phyloP scores from a whole-genome alignment of 495 filamentous ascomycete genomes.

The Aspergillus coremiiformis region DNA sequence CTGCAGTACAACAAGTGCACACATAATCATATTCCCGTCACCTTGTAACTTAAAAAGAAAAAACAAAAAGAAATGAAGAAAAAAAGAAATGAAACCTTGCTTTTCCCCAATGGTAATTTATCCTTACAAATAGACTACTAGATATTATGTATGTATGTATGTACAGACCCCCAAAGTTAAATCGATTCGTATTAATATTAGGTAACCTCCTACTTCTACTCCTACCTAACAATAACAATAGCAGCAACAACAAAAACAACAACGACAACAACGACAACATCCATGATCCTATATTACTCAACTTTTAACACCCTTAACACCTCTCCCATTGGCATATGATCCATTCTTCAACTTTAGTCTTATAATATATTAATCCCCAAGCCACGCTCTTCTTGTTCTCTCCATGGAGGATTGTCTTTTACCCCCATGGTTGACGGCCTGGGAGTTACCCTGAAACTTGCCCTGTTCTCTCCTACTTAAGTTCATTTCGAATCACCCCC shows the following conservation, averaged over 20 bases:
- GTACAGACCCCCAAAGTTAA: not conserved
- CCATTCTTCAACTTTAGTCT: too few relatives aligned
- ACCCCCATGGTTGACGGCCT: not conserved
- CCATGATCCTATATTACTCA: not conserved
- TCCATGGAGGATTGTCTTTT: not conserved
- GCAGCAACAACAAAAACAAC: too few relatives aligned
- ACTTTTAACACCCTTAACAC: too few relatives aligned
- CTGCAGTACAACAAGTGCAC: not conserved
- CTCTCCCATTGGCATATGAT: not conserved
- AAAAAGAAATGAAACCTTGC: too few relatives aligned
- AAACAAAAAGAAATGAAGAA: too few relatives aligned
- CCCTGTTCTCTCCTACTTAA: not conserved
- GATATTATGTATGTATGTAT: not conserved
- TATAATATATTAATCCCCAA: not conserved
- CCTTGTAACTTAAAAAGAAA: not conserved
- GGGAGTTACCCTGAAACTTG: conserved; percentile 9
- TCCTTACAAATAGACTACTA: not conserved
- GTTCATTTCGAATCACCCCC: not conserved
- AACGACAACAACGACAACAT: not conserved
- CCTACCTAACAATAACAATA: too few relatives aligned
- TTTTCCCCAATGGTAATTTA: not conserved
- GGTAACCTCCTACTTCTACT: too few relatives aligned
- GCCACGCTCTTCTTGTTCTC: not conserved
- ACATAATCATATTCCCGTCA: not conserved
- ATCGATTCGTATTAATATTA: not conserved